A percentile compares a stretch with the other conserved stretches of the same genome.
These are phyloP conservation scores for Osmozyma mogii DNA, from an alignment of 805 yeast genomes.

Conservation along the genomic window DNA sequence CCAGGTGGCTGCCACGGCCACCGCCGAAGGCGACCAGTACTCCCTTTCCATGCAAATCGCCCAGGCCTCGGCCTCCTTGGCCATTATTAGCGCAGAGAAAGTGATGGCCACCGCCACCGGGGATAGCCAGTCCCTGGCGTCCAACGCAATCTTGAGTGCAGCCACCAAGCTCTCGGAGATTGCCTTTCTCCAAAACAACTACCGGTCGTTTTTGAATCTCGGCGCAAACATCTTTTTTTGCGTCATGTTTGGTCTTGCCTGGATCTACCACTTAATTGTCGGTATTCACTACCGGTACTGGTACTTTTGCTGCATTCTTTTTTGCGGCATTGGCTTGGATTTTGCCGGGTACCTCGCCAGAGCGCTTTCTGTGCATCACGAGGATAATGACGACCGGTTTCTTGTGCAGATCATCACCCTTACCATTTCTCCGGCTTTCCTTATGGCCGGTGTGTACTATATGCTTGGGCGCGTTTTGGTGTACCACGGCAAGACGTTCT, in stretches of 20 bases:
- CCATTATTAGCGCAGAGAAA: slow-evolving; percentile 26
- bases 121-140: slow-evolving; percentile 9
- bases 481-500: slow-evolving; percentile 4
- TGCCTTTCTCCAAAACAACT: too few relatives aligned
- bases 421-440: slow-evolving; percentile 9
- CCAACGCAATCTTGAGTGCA: slow-evolving; percentile 26
- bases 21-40: slow-evolving; percentile 8
- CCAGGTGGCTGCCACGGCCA: background rate
- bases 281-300: background rate
- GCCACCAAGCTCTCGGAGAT: too few relatives aligned
- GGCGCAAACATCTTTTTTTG: slow-evolving; percentile 7
- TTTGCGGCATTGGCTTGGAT: slow-evolving; percentile 5
- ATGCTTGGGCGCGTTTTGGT: slow-evolving; percentile 8
- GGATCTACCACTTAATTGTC: background rate
- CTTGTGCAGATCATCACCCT: slow-evolving; percentile 6
- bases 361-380: slow-evolving; percentile 3
- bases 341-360: slow-evolving; percentile 8
- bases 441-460: slow-evolving; percentile 10
- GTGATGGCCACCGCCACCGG: slow-evolving; percentile 34
- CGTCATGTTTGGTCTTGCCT: slow-evolving; percentile 1
- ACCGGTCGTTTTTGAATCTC: slow-evolving; percentile 10
- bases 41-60: slow-evolving; percentile 18
- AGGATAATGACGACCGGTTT: slow-evolving; percentile 10
- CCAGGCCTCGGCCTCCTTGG: slow-evolving; percentile 31
- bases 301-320: slow-evolving; percentile 3